Conservation (phyloP, 129 eudicot genomes). For the Pittosporum tobira region DNA sequence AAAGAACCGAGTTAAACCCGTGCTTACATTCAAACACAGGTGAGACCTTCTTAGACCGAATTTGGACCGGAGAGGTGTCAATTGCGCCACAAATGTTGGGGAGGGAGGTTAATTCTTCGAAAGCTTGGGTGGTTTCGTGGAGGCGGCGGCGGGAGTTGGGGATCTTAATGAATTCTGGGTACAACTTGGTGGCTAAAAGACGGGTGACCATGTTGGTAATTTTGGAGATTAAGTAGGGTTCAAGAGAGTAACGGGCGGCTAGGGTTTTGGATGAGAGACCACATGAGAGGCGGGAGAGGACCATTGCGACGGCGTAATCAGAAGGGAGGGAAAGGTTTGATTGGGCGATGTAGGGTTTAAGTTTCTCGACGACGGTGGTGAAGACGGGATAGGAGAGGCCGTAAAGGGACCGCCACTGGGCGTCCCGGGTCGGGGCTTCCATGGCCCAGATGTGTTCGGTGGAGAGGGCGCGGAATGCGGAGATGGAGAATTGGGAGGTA, state of each 20-base stretch:
- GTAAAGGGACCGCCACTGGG: constrained; percentile 79
- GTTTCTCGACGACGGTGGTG: constrained; percentile 77
- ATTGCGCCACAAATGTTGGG: constrained; percentile 84
- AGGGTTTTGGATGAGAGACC: constrained; percentile 61
- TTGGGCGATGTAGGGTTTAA: constrained; percentile 78
- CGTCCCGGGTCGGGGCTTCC: constrained; percentile 75
- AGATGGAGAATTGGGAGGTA: constrained; percentile 52
- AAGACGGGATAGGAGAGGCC: constrained; percentile 90
- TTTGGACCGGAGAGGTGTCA: constrained; percentile 46
- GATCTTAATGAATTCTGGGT: constrained; percentile 82
- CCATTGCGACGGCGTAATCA: constrained; percentile 98
- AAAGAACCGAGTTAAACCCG: constrained; percentile 48
- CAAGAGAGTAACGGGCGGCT: constrained; percentile 62
- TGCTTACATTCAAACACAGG: constrained; percentile 7
- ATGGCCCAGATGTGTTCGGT: constrained; percentile 82
- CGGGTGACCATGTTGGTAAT: constrained; percentile 95
- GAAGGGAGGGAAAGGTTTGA: constrained; percentile 80
- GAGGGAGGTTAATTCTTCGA: constrained; percentile 55
- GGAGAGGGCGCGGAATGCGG: constrained; percentile 89
- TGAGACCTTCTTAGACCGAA: constrained; percentile 1
- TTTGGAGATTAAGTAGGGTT: constrained; percentile 81
- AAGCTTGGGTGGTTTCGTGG: constrained; percentile 53
- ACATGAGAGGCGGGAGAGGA: constrained; percentile 57
- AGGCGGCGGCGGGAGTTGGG: constrained; percentile 66
- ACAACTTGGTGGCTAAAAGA: constrained; percentile 63